Conservation (phyloP, 805 yeast species). For the Cyberlindnera petersonii region DNA sequence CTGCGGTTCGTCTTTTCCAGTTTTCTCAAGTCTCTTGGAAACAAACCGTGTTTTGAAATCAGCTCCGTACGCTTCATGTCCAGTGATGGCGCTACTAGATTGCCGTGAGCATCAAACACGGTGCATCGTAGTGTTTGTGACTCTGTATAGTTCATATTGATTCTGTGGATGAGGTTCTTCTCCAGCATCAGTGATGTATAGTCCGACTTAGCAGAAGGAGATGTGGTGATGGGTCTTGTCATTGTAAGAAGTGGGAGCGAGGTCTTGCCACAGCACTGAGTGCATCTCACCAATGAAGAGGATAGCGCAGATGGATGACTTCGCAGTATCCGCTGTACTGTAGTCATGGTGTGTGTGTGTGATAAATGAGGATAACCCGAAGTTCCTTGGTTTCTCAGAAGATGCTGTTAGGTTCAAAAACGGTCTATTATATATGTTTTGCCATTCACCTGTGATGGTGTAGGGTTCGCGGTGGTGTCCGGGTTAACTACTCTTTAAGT, state of each 20-base stretch:
- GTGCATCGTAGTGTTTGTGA: conserved; percentile 65
- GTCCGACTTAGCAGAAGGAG: conserved; percentile 2
- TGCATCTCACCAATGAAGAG: no score
- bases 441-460: no score
- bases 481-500: no score
- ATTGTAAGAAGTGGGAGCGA: background rate
- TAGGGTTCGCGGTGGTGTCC: no score
- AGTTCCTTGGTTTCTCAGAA: no score
- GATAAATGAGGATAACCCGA: no score
- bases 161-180: conserved; percentile 36
- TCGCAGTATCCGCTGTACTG: background rate
- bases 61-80: conserved; percentile 72
- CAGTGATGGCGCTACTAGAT: conserved; percentile 62
- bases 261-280: no score
- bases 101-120: conserved; percentile 66
- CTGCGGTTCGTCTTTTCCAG: conserved; percentile 59
- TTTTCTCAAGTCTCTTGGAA: conserved; percentile 88
- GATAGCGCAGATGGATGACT: background rate
- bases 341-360: no score
- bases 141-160: conserved; percentile 31
- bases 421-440: no score
- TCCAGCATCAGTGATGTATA: conserved; percentile 33
- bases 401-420: no score
- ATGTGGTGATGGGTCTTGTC: background rate
- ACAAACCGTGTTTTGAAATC: conserved; percentile 67